These are phyloP conservation scores for Pelargonium fulgidum DNA, from an alignment of 441 rosid species.

Conservation along the genomic window DNA sequence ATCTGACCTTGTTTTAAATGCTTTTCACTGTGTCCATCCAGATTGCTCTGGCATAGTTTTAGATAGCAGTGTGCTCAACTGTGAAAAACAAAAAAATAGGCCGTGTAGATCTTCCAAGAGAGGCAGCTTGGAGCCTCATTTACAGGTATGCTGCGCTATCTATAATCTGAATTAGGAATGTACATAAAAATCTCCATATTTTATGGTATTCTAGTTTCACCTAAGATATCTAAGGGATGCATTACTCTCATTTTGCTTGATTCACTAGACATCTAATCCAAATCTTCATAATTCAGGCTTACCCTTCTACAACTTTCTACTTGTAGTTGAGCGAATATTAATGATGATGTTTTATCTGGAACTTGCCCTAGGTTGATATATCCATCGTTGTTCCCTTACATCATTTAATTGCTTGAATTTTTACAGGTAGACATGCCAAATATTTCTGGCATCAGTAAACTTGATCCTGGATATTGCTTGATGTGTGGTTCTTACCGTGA, in stretches of 20 bases:
- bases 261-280: background rate
- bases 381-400: background rate
- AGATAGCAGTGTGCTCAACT: constrained; percentile 30
- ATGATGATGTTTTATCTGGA: background rate
- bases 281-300: background rate
- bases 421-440: constrained; percentile 32
- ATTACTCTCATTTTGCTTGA: background rate
- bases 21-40: constrained; percentile 48
- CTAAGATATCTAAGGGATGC: background rate
- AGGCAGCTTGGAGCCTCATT: constrained; percentile 26
- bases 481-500: constrained; percentile 48
- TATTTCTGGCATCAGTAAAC: constrained; percentile 24
- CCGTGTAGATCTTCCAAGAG: constrained; percentile 17
- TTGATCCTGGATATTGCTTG: constrained; percentile 51
- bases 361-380: background rate
- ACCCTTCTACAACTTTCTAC: background rate
- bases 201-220: constrained; percentile 14
- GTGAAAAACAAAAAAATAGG: constrained; percentile 37
- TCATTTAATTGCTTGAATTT: constrained; percentile 5
- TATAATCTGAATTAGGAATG: constrained; percentile 13
- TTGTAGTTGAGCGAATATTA: background rate
- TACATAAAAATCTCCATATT: constrained; percentile 1
- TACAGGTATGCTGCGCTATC: constrained; percentile 37
- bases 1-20: constrained; percentile 64
- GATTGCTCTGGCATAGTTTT: constrained; percentile 65